Percentiles rank a stretch among this genome's conserved stretches.
phyloP scores from a whole-genome alignment of 108 stramenopile genomes.

The Craspedostauros australis region DNA sequence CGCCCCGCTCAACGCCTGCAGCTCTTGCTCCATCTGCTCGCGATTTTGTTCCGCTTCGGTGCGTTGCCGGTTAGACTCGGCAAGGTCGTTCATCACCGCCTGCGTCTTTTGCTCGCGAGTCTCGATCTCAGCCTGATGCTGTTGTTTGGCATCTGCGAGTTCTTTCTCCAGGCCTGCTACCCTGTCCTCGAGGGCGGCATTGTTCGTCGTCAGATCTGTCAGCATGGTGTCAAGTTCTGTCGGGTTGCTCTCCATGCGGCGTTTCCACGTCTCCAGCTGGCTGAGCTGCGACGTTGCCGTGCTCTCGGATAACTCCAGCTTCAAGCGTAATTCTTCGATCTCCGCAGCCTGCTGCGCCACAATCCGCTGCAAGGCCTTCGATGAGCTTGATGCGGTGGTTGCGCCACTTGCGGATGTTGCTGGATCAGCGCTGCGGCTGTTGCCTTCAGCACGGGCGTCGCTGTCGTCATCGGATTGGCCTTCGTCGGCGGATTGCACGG shows the following conservation, averaged over 20 bases:
- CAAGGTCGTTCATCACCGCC: constrained; percentile 28
- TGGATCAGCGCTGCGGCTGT: constrained; percentile 2
- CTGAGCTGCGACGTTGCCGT: constrained; percentile 23
- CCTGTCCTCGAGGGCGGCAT: constrained; percentile 43
- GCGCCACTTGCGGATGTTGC: neutral
- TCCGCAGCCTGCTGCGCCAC: constrained; percentile 59
- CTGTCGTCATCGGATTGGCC: constrained; percentile 30
- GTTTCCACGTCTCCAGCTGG: constrained; percentile 52
- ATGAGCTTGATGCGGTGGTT: neutral
- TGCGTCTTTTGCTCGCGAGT: constrained; percentile 27
- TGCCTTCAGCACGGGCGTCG: constrained; percentile 17
- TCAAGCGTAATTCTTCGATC: constrained; percentile 51
- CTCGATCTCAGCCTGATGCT: constrained; percentile 27
- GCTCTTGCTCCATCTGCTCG: constrained; percentile 52
- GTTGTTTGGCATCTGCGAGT: constrained; percentile 17
- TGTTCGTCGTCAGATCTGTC: constrained; percentile 48
- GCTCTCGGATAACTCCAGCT: constrained; percentile 28
- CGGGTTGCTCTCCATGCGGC: constrained; percentile 53
- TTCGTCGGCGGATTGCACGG: constrained; percentile 20
- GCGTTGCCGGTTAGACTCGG: constrained; percentile 11
- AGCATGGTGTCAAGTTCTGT: constrained; percentile 61
- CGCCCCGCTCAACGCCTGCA: constrained; percentile 63
- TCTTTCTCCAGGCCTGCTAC: constrained; percentile 33
- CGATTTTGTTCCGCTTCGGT: constrained; percentile 35
- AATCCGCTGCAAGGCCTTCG: constrained; percentile 41